phyloP scores from a whole-genome alignment of 208 protist genomes.

The Leishmania major region DNA sequence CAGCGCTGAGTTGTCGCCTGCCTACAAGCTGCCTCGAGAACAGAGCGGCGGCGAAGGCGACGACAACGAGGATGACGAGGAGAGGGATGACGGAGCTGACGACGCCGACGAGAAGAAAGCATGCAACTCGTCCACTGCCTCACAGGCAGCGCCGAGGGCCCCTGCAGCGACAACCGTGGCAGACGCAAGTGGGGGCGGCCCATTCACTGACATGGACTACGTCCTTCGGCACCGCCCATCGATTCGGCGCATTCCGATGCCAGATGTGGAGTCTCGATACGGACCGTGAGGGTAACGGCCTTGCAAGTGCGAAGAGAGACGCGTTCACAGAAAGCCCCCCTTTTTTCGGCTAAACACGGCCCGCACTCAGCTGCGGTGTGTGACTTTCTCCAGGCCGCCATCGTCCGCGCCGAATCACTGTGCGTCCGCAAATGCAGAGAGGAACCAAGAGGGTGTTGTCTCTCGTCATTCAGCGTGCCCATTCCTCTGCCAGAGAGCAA shows the following conservation, averaged over 20 bases:
- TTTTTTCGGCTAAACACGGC: background rate
- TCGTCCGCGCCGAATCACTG: background rate
- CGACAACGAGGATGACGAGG: conserved; percentile 7
- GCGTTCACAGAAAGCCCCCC: background rate
- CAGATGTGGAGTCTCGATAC: conserved; percentile 60
- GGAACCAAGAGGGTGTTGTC: background rate
- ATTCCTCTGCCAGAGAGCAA: background rate
- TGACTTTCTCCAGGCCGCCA: background rate
- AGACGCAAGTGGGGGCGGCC: background rate
- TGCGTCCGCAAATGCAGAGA: background rate
- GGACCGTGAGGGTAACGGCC: conserved; percentile 12
- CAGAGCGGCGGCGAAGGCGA: background rate
- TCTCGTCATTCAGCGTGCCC: background rate
- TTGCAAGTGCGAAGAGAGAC: background rate
- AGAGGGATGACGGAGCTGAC: conserved; percentile 7
- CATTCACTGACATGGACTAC: conserved; percentile 31
- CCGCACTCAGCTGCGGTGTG: no score
- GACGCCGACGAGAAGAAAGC: background rate
- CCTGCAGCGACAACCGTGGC: background rate
- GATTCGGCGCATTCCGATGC: conserved; percentile 68
- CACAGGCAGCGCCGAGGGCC: background rate
- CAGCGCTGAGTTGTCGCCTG: background rate
- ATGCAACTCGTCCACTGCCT: background rate
- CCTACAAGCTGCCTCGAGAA: background rate
- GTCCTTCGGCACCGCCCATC: conserved; percentile 26